These are phyloP conservation scores for Backusella mclennaniae DNA, from an alignment of 192 early-diverging fungal genomes.

Conservation along the genomic window DNA sequence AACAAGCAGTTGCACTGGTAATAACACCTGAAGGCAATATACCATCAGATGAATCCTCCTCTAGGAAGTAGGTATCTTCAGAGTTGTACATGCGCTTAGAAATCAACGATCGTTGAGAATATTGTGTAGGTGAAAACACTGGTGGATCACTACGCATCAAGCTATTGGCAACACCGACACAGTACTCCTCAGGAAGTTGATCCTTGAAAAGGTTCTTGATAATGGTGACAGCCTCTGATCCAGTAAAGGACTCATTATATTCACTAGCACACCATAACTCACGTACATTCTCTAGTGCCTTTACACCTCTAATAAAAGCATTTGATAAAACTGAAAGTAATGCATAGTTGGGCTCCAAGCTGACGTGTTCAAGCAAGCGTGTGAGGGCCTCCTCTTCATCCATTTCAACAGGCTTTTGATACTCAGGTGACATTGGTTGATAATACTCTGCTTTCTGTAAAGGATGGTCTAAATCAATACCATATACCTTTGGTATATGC, in stretches of 20 bases:
- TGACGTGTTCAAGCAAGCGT: background rate
- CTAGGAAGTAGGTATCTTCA: slow-evolving; percentile 29
- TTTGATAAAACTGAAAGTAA: slow-evolving; percentile 20
- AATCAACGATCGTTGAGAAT: slow-evolving; percentile 28
- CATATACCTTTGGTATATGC: background rate
- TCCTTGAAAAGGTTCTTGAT: slow-evolving; percentile 18
- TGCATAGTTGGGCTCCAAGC: slow-evolving; percentile 13
- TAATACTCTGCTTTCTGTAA: background rate
- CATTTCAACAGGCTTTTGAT: background rate
- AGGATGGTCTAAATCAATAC: background rate
- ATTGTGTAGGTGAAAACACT: slow-evolving; percentile 26
- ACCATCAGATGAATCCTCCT: slow-evolving; percentile 33
- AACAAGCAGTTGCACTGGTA: slow-evolving; percentile 86
- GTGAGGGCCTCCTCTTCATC: background rate
- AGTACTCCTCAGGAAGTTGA: slow-evolving; percentile 10
- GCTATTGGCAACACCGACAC: slow-evolving; percentile 20
- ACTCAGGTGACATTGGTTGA: background rate
- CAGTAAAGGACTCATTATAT: slow-evolving; percentile 30
- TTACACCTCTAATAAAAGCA: slow-evolving; percentile 11
- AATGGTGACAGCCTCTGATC: slow-evolving; percentile 33
- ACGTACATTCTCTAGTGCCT: slow-evolving; percentile 9
- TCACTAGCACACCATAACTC: slow-evolving; percentile 26
- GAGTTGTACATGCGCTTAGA: slow-evolving; percentile 36
- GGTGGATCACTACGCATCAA: slow-evolving; percentile 34
- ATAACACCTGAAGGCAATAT: slow-evolving; percentile 81